Conservation (phyloP, 2,329 filamentous ascomycete genomes). For the Fusarium sacchari region DNA sequence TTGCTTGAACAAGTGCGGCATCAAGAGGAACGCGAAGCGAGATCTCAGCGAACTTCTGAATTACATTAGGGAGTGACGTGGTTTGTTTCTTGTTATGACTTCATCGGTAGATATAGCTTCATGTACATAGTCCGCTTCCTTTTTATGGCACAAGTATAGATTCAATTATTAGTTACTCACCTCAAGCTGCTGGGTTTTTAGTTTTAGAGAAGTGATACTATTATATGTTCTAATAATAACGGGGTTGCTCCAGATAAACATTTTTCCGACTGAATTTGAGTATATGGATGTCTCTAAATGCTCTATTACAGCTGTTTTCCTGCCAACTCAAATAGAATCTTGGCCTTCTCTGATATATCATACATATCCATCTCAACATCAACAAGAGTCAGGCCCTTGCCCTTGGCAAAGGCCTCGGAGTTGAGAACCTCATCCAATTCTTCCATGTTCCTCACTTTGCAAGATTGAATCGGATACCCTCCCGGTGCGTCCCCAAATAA, state of each 20-base stretch:
- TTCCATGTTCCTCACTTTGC: not conserved
- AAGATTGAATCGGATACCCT: not conserved
- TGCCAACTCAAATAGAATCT: not conserved
- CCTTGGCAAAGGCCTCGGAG: not conserved
- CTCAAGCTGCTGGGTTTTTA: not conserved
- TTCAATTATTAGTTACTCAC: not conserved
- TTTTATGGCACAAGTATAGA: not conserved
- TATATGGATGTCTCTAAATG: not conserved
- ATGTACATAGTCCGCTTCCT: not conserved
- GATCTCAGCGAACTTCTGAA: not conserved
- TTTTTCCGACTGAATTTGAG: fast-evolving
- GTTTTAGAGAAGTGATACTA: not conserved
- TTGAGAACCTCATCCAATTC: not conserved
- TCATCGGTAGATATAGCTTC: not conserved
- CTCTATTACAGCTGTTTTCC: not conserved
- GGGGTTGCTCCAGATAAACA: not conserved
- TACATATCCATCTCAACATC: slow-evolving; percentile 10
- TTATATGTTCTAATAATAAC: not conserved
- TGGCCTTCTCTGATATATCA: slow-evolving; percentile 5
- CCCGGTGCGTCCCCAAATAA: not conserved
- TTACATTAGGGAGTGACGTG: not conserved
- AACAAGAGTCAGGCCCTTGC: slow-evolving; percentile 1
- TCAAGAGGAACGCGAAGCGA: slow-evolving; percentile 9
- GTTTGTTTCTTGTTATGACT: not conserved
- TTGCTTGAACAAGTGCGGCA: slow-evolving; percentile 18